Evolutionary conservation across 441 rosid species (phyloP).

Genomic region (Populus hybrid): DNA sequence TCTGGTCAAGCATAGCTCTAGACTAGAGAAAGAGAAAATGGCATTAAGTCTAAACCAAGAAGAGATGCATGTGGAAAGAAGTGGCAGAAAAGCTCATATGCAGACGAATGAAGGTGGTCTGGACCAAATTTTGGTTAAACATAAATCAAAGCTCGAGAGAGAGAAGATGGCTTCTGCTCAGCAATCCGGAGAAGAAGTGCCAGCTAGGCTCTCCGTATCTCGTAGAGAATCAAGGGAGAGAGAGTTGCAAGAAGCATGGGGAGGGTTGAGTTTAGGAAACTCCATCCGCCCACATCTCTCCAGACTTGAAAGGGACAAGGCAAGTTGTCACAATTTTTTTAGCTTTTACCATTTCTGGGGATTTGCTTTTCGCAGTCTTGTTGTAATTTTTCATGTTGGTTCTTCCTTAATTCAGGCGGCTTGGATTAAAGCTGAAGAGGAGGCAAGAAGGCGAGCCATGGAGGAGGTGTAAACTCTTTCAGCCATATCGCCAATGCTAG

Average conservation of each 20-base stretch:
- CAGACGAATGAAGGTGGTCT: conserved; percentile 32
- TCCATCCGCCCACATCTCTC: conserved; percentile 65
- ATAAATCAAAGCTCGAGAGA: conserved; percentile 46
- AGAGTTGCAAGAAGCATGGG: conserved; percentile 91
- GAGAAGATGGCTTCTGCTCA: conserved; percentile 45
- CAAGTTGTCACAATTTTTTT: conserved; percentile 14
- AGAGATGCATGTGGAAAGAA: conserved; percentile 42
- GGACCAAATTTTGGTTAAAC: conserved; percentile 55
- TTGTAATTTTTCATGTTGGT: neutral
- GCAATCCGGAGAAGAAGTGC: conserved; percentile 42
- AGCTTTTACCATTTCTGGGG: neutral
- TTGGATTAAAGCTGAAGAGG: conserved; percentile 86
- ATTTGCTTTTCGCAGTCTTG: conserved; percentile 4
- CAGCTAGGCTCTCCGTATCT: conserved; percentile 25
- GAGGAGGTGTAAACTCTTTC: conserved; percentile 18
- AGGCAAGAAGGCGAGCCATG: conserved; percentile 48
- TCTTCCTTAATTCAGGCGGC: conserved; percentile 48
- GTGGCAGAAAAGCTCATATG: conserved; percentile 27
- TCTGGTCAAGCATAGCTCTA: conserved; percentile 53
- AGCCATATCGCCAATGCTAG: conserved; percentile 2
- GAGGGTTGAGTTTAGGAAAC: conserved; percentile 82
- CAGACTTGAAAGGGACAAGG: conserved; percentile 86
- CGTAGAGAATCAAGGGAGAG: conserved; percentile 71
- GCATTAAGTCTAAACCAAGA: conserved; percentile 31
- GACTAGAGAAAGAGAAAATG: conserved; percentile 57